Percentiles rank a stretch among this genome's conserved stretches.
These are phyloP conservation scores for Saccharum spontaneum DNA, from an alignment of 176 grass and related monocot genomes.

Conservation along the genomic window DNA sequence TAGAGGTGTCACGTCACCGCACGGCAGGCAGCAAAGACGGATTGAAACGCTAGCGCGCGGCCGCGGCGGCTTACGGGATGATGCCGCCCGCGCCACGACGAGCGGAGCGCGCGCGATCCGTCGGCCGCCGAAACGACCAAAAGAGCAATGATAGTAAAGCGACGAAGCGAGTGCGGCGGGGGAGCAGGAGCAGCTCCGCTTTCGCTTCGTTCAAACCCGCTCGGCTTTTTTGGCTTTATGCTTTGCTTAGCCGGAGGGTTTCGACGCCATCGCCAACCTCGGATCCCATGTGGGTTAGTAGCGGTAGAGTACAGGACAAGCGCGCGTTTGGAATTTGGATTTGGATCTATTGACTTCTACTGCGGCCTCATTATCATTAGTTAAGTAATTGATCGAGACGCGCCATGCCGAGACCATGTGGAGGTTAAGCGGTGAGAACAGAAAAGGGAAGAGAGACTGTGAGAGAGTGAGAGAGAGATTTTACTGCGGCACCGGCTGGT, in stretches of 20 bases:
- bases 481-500: conserved; percentile 33
- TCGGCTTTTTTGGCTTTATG: conserved; percentile 24
- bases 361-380: background rate
- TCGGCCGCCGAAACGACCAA: conserved; percentile 15
- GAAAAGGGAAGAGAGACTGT: no score
- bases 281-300: conserved; percentile 29
- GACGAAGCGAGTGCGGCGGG: background rate
- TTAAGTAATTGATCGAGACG: conserved; percentile 6
- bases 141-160: conserved; percentile 49
- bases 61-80: no score
- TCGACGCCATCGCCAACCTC: background rate
- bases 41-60: conserved; percentile 14
- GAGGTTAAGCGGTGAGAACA: background rate
- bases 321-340: conserved; percentile 17
- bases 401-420: conserved; percentile 12
- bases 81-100: background rate
- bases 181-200: background rate
- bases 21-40: conserved; percentile 18
- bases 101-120: conserved; percentile 14
- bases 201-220: conserved; percentile 31
- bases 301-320: background rate
- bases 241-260: conserved; percentile 27
- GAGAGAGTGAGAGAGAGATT: background rate
- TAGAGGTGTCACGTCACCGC: conserved; percentile 25
- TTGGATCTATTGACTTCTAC: conserved; percentile 52